Evolutionary conservation across 495 filamentous ascomycete species (phyloP).

Genomic region (Lepraria neglecta): DNA sequence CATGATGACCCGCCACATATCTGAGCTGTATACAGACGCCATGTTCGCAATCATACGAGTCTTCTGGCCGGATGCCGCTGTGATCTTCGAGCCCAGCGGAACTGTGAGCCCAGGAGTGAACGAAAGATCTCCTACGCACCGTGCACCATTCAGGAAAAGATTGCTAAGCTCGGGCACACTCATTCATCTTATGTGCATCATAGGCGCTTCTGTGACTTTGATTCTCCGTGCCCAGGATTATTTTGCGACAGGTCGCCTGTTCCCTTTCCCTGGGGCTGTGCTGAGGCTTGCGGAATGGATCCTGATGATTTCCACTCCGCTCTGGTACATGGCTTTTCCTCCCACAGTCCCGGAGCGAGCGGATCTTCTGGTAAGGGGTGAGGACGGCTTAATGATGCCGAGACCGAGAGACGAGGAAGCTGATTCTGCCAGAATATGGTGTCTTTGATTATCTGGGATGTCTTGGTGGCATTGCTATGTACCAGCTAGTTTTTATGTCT

Average conservation of each 20-base stretch:
- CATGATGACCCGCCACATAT: no score
- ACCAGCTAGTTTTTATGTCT: no score
- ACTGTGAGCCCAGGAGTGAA: background rate
- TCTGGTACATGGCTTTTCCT: background rate
- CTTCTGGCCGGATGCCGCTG: background rate
- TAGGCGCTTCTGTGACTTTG: background rate
- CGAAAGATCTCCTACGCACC: background rate
- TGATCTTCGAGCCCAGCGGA: background rate
- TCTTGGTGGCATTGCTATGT: no score
- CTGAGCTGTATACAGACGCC: background rate
- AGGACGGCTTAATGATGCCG: no score
- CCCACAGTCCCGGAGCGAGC: no score
- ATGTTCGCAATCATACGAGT: background rate
- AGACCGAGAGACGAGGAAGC: no score
- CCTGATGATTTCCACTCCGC: background rate
- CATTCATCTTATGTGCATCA: background rate
- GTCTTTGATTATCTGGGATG: no score
- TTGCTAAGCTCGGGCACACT: background rate
- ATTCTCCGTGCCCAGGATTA: background rate
- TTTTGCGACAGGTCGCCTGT: background rate
- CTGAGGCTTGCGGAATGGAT: background rate
- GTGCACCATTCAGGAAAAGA: background rate
- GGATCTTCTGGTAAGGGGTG: no score
- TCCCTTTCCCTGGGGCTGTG: background rate
- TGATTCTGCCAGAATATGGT: no score